Conservation (phyloP, 768 basidiomycete species). For the Collybia nuda region DNA sequence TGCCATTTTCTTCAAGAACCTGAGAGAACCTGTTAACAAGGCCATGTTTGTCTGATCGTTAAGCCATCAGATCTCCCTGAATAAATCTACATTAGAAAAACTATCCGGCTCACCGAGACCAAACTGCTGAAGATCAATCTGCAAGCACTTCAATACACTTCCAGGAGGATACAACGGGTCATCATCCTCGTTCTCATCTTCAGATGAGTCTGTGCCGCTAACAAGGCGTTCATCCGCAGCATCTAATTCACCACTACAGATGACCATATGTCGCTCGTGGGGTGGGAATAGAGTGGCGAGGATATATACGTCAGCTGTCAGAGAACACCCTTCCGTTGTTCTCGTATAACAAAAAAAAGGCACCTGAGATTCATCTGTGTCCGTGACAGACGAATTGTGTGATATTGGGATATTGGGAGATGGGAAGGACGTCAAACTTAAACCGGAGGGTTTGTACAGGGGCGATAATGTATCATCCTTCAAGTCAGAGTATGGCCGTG, state of each 20-base stretch:
- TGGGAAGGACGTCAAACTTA: slow-evolving; percentile 32
- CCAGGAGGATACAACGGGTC: slow-evolving; percentile 29
- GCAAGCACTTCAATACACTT: slow-evolving; percentile 61
- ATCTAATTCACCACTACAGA: slow-evolving; percentile 70
- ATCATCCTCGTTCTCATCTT: slow-evolving; percentile 34
- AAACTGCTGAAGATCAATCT: slow-evolving; percentile 72
- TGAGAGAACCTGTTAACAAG: slow-evolving; percentile 76
- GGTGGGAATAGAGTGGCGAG: slow-evolving; percentile 71
- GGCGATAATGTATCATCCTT: slow-evolving; percentile 22
- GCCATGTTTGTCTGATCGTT: slow-evolving; percentile 65
- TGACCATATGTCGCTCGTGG: slow-evolving; percentile 72
- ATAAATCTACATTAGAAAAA: no score
- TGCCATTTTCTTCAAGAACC: slow-evolving; percentile 67
- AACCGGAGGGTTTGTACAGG: slow-evolving; percentile 33
- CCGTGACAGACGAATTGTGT: slow-evolving; percentile 6
- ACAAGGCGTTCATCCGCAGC: slow-evolving; percentile 43
- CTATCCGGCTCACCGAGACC: slow-evolving; percentile 61
- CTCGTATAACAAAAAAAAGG: slow-evolving; percentile 82
- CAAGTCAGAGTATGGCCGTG: slow-evolving; percentile 45
- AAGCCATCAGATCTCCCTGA: background rate
- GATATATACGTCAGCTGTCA: slow-evolving; percentile 68
- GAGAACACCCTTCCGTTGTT: slow-evolving; percentile 72
- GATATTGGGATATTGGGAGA: slow-evolving; percentile 11
- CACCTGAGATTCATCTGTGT: slow-evolving; percentile 25
- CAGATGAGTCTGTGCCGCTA: slow-evolving; percentile 28